Evolutionary conservation across 371 early-diverging fungal species (phyloP), one percentile per base, ranked within the genome.

Genomic region (Rhizopus sp.): DNA sequence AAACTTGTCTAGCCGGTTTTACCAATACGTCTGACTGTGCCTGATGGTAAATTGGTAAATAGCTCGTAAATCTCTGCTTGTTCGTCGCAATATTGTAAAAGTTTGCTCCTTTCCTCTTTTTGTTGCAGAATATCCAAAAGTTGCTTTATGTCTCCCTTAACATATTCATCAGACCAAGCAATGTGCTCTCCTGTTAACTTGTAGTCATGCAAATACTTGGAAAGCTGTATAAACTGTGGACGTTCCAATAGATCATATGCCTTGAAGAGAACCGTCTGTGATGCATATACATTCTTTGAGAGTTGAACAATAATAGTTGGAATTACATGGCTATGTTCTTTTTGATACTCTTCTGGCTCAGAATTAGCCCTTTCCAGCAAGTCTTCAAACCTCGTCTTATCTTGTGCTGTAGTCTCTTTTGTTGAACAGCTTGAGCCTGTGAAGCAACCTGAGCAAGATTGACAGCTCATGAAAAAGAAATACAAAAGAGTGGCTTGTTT

Each of bases 281-380:
- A 70, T 1, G 70, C 53, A 60, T 66, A 70, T 0, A 66, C 57
- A 23, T 66, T 60, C 31, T 60, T 62, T 12, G 70, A 62, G 9
- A 70, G 33, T 37, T 60, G 50, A 1, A 59, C 44, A 45, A 59
- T 57, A 15, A 70, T 60, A 13, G 70, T 65, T 7, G 70, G 66
- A 37, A 70, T 62, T n/a, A 66, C 40, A 55, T 70, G 70, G 37
- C 62, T 57, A 41, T 69, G 65, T 5, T 46, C 55, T 17, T 42
- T 15, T 6, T 15, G 15, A n/a, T 34, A 6, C 6, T 45, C 38
- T 10, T 37, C 13, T 37, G 38, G 13, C 13, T 37, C 10, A 10
- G 8, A 7, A 46, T 17, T 7, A 23, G 46, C 46, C 0, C 7
- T 17, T 4, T 51, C 10, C 8, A 51, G n/a, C 15, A 51, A 12